A percentile compares a stretch with the other conserved stretches of the same genome.
Evolutionary conservation across 441 rosid species (phyloP).

Genomic region (Eutrema salsugineum): DNA sequence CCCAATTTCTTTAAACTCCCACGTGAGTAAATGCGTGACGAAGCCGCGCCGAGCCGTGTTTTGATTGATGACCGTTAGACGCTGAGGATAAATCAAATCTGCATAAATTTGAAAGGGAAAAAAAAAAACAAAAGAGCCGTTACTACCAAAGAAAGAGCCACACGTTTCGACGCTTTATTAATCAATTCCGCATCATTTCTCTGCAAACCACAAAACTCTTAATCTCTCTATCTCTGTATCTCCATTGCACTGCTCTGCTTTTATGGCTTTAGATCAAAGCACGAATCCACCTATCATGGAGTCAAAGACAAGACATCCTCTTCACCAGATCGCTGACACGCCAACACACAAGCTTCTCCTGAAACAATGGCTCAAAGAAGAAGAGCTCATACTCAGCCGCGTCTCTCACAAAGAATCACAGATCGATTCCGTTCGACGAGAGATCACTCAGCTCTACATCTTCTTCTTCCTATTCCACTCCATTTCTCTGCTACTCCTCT

Average conservation of each 20-base stretch:
- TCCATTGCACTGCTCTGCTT: neutral
- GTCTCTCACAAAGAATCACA: slow-evolving; percentile 73
- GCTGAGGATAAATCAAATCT: slow-evolving; percentile 1
- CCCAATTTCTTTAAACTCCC: neutral
- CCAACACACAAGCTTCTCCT: slow-evolving; percentile 92
- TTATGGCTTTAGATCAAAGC: slow-evolving; percentile 28
- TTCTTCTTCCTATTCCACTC: slow-evolving; percentile 94
- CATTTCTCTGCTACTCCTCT: slow-evolving; percentile 65
- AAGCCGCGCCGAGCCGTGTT: neutral
- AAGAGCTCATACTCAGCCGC: slow-evolving; percentile 75
- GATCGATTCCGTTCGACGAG: slow-evolving; percentile 56
- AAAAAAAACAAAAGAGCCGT: slow-evolving; percentile 23
- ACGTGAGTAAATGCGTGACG: neutral
- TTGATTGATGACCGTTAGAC: slow-evolving; percentile 18
- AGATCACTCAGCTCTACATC: slow-evolving; percentile 69
- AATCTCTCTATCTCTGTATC: slow-evolving; percentile 6
- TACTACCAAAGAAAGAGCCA: slow-evolving; percentile 24
- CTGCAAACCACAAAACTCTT: neutral
- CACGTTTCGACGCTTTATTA: neutral
- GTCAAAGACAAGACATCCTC: slow-evolving; percentile 59
- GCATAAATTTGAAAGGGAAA: neutral
- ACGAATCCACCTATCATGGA: slow-evolving; percentile 53
- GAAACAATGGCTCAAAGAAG: slow-evolving; percentile 93
- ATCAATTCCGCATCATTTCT: neutral
- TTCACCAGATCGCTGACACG: slow-evolving; percentile 84